Percentiles rank a stretch among this genome's conserved stretches.
Evolutionary conservation across 768 basidiomycete genomes (phyloP).

Genomic region (Tricholoma furcatifolium): DNA sequence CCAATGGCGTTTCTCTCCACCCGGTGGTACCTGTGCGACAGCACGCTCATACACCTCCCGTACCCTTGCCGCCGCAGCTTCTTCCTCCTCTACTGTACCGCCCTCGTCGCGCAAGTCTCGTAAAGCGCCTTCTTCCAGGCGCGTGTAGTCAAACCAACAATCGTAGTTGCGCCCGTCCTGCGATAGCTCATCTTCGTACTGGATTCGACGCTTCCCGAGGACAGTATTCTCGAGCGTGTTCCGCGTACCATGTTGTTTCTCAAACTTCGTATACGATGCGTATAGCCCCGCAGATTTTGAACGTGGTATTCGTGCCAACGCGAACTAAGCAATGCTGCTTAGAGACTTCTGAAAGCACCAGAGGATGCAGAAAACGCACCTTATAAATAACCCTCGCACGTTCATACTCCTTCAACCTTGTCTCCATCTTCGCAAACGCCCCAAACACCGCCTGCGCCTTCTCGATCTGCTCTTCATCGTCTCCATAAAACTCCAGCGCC

Average conservation of each 20-base stretch:
- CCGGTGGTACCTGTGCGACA: conserved; percentile 93
- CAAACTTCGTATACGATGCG: conserved; percentile 93
- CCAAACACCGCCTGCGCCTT: conserved; percentile 94
- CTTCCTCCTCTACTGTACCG: conserved; percentile 66
- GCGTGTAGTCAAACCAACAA: conserved; percentile 96
- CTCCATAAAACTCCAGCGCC: conserved; percentile 86
- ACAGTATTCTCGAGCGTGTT: conserved; percentile 90
- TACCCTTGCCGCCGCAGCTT: conserved; percentile 62
- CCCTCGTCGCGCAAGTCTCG: conserved; percentile 75
- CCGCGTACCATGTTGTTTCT: conserved; percentile 95
- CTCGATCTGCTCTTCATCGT: conserved; percentile 89
- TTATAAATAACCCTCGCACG: conserved; percentile 97
- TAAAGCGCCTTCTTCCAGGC: conserved; percentile 88
- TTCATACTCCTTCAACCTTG: conserved; percentile 92
- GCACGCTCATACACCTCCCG: conserved; percentile 96
- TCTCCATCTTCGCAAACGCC: conserved; percentile 98
- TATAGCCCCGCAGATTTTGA: conserved; percentile 90
- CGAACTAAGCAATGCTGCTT: conserved; percentile 63
- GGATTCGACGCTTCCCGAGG: conserved; percentile 94
- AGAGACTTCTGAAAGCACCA: neutral
- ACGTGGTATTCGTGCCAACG: conserved; percentile 87
- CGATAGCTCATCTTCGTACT: conserved; percentile 94
- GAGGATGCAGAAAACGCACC: conserved; percentile 38
- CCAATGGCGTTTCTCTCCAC: conserved; percentile 91
- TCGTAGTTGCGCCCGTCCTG: conserved; percentile 96